Evolutionary conservation across 2,329 filamentous ascomycete genomes (phyloP).

Genomic region (Volutella citrinella): DNA sequence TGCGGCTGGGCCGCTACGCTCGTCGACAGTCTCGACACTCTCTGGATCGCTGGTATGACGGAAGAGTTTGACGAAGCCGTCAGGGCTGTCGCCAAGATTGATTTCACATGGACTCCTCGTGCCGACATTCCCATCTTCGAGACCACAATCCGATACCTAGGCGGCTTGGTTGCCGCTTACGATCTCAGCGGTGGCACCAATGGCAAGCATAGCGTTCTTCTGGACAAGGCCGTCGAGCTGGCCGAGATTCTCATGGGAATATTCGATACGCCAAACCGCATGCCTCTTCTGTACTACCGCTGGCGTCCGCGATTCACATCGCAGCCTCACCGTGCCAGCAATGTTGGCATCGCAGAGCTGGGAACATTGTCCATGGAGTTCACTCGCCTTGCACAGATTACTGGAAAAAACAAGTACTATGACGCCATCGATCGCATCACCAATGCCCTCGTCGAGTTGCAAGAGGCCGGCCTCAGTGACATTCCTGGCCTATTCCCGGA

Average conservation of each 20-base stretch:
- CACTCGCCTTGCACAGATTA: slow-evolving; percentile 82
- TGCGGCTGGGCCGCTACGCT: slow-evolving; percentile 88
- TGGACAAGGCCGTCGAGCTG: slow-evolving; percentile 76
- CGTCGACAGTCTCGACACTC: slow-evolving; percentile 77
- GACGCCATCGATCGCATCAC: slow-evolving; percentile 87
- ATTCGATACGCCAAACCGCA: slow-evolving; percentile 91
- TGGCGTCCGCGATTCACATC: slow-evolving; percentile 68
- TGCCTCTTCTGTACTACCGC: slow-evolving; percentile 79
- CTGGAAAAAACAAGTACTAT: slow-evolving; percentile 78
- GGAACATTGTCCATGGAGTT: slow-evolving; percentile 85
- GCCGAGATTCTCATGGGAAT: slow-evolving; percentile 77
- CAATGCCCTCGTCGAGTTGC: slow-evolving; percentile 71
- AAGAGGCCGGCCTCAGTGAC: slow-evolving; percentile 59
- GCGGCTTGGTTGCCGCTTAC: slow-evolving; percentile 80
- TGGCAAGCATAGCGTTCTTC: slow-evolving; percentile 60
- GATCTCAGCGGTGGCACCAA: slow-evolving; percentile 69
- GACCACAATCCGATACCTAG: slow-evolving; percentile 87
- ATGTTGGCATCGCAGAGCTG: slow-evolving; percentile 65
- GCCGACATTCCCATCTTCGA: slow-evolving; percentile 85
- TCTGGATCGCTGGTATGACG: slow-evolving; percentile 82
- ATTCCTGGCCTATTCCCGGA: slow-evolving; percentile 81
- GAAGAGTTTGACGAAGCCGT: slow-evolving; percentile 79
- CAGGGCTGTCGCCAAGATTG: slow-evolving; percentile 66
- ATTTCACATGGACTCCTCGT: slow-evolving; percentile 72
- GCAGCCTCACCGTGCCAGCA: slow-evolving; percentile 60